phyloP scores from a whole-genome alignment of 2,329 filamentous ascomycete species.

The Bipolaris cookei region DNA sequence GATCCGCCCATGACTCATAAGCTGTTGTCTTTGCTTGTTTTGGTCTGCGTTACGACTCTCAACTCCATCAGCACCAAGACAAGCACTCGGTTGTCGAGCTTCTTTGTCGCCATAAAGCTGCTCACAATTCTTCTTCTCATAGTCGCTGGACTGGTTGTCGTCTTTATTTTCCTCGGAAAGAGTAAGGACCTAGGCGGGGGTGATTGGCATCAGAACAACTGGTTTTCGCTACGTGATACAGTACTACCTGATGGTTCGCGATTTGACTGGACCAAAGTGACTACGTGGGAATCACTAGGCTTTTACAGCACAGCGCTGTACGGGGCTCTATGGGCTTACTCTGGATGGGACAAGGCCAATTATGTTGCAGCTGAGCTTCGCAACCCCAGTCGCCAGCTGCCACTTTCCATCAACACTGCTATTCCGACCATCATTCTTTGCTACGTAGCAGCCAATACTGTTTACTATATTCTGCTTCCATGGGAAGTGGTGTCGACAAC shows the following conservation, averaged over 20 bases:
- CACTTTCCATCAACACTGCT: conserved; percentile 67
- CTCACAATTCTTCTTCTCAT: conserved; percentile 45
- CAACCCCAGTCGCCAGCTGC: conserved; percentile 54
- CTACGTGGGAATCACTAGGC: conserved; percentile 64
- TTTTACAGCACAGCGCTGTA: conserved; percentile 65
- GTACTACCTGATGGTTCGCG: conserved; percentile 35
- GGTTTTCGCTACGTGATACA: conserved; percentile 42
- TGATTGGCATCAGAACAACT: conserved; percentile 44
- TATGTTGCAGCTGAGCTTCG: conserved; percentile 48
- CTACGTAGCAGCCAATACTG: conserved; percentile 66
- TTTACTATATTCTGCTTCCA: conserved; percentile 68
- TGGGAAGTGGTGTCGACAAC: conserved; percentile 66
- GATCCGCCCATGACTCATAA: conserved; percentile 53
- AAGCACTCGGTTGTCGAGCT: conserved; percentile 49
- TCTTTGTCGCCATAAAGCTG: conserved; percentile 49
- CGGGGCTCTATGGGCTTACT: conserved; percentile 46
- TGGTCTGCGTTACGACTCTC: conserved; percentile 48
- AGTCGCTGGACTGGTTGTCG: conserved; percentile 44
- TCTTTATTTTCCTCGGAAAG: conserved; percentile 36
- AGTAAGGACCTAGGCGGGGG: conserved; percentile 41
- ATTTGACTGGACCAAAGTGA: conserved; percentile 50
- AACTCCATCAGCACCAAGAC: conserved; percentile 56
- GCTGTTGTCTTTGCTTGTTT: conserved; percentile 48
- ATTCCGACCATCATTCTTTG: conserved; percentile 66
- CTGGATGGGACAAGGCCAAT: conserved; percentile 50